phyloP scores from a whole-genome alignment of 2,329 filamentous ascomycete species.

The Lachnellula suecica region DNA sequence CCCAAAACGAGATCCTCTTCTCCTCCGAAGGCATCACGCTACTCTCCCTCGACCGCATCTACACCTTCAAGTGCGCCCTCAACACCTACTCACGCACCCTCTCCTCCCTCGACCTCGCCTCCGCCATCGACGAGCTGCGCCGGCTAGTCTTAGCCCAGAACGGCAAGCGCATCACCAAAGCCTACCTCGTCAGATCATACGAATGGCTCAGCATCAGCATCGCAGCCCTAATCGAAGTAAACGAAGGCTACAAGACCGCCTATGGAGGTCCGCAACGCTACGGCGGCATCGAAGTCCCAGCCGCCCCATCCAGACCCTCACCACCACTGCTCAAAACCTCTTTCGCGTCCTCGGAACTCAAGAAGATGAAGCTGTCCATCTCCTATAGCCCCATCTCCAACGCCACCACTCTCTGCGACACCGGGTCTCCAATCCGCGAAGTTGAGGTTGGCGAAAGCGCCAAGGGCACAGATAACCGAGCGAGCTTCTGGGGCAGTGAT shows the following conservation, averaged over 20 bases:
- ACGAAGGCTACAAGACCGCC: slow-evolving; percentile 53
- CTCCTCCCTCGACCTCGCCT: slow-evolving; percentile 43
- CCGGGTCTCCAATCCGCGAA: background rate
- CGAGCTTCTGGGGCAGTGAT: slow-evolving; percentile 6
- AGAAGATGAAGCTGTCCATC: slow-evolving; percentile 8
- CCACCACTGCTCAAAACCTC: slow-evolving; percentile 19
- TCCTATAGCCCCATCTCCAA: background rate
- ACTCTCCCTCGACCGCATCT: slow-evolving; percentile 59
- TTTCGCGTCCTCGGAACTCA: slow-evolving; percentile 13
- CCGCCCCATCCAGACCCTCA: no score
- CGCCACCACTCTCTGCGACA: background rate
- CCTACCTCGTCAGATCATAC: slow-evolving; percentile 54
- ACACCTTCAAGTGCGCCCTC: slow-evolving; percentile 63
- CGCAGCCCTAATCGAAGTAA: slow-evolving; percentile 51
- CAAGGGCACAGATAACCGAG: slow-evolving; percentile 19
- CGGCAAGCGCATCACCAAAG: slow-evolving; percentile 47
- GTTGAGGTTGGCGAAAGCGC: slow-evolving; percentile 23
- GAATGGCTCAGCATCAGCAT: slow-evolving; percentile 55
- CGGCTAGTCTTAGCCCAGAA: slow-evolving; percentile 56
- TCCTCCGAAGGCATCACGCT: slow-evolving; percentile 58
- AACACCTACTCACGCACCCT: slow-evolving; percentile 53
- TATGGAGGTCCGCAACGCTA: slow-evolving; percentile 50
- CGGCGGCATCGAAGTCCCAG: slow-evolving; percentile 44
- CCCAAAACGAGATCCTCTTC: slow-evolving; percentile 62
- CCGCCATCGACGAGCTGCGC: slow-evolving; percentile 62